Percentiles rank a stretch among this genome's conserved stretches.
Conservation (phyloP, 2,329 filamentous ascomycete genomes). For the Massarina eburnea region DNA sequence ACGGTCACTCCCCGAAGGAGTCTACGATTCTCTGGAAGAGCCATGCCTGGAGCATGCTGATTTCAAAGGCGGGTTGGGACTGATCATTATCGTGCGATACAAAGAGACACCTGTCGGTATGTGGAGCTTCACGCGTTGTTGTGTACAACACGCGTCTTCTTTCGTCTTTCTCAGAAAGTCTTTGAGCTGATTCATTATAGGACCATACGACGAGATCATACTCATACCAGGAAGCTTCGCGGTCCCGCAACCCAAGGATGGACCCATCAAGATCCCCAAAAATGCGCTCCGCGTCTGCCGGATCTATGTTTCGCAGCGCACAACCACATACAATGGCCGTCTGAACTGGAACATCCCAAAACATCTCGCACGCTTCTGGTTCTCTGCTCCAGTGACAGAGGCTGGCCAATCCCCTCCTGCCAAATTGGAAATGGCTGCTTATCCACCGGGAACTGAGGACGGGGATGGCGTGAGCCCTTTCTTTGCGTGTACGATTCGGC, state of each 20-base stretch:
- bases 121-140: slow-evolving; percentile 11
- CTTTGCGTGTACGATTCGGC: slow-evolving; percentile 29
- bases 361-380: slow-evolving; percentile 37
- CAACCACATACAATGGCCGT: slow-evolving; percentile 36
- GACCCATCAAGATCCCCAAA: slow-evolving; percentile 23
- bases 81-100: slow-evolving; percentile 33
- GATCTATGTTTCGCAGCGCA: slow-evolving; percentile 39
- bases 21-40: slow-evolving; percentile 31
- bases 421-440: slow-evolving; percentile 28
- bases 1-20: slow-evolving; percentile 21
- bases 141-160: no score
- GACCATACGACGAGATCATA: slow-evolving; percentile 37
- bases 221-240: slow-evolving; percentile 34
- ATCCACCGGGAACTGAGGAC: slow-evolving; percentile 22
- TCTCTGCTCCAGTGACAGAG: slow-evolving; percentile 25
- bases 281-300: slow-evolving; percentile 31
- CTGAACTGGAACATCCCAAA: slow-evolving; percentile 41
- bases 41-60: slow-evolving; percentile 16
- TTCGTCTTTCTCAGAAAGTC: neutral
- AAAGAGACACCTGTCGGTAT: slow-evolving; percentile 34
- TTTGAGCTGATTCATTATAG: slow-evolving; percentile 10
- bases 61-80: slow-evolving; percentile 31
- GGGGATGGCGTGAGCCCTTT: slow-evolving; percentile 25
- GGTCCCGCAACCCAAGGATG: slow-evolving; percentile 17
- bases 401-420: slow-evolving; percentile 16